phyloP scores from a whole-genome alignment of 345 rosid species.

The Bruguiera sexangula region DNA sequence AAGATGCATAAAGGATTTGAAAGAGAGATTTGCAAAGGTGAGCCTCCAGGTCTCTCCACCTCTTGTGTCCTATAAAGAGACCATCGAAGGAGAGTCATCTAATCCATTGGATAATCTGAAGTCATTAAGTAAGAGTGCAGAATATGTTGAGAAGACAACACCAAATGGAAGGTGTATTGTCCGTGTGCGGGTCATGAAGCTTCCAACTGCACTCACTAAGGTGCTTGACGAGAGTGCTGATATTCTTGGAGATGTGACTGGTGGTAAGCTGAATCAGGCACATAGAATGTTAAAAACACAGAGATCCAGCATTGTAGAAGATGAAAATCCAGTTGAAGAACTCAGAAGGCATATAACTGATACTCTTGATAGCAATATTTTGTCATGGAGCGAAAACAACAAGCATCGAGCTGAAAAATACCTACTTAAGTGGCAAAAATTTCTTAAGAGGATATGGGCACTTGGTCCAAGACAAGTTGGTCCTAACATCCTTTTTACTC shows the following conservation, averaged over 20 bases:
- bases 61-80: conserved; percentile 84
- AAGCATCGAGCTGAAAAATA: conserved; percentile 58
- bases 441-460: conserved; percentile 80
- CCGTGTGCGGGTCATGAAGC: conserved; percentile 75
- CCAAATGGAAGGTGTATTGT: conserved; percentile 72
- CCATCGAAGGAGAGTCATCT: conserved; percentile 65
- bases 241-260: conserved; percentile 60
- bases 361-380: conserved; percentile 53
- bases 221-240: conserved; percentile 78
- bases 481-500: conserved; percentile 82
- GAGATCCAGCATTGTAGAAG: conserved; percentile 27
- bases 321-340: conserved; percentile 53
- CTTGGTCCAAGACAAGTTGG: conserved; percentile 92
- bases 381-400: conserved; percentile 43
- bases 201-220: conserved; percentile 69
- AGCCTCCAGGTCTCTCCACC: conserved; percentile 83
- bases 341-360: conserved; percentile 50
- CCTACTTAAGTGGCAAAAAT: conserved; percentile 60
- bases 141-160: conserved; percentile 69
- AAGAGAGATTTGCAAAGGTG: conserved; percentile 87
- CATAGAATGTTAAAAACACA: conserved; percentile 47
- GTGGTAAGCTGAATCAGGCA: conserved; percentile 54
- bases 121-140: conserved; percentile 45
- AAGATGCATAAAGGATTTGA: conserved; percentile 85
- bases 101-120: conserved; percentile 62